Evolutionary conservation across 352 stramenopile genomes (phyloP).

Genomic region (Phytophthora ramorum): DNA sequence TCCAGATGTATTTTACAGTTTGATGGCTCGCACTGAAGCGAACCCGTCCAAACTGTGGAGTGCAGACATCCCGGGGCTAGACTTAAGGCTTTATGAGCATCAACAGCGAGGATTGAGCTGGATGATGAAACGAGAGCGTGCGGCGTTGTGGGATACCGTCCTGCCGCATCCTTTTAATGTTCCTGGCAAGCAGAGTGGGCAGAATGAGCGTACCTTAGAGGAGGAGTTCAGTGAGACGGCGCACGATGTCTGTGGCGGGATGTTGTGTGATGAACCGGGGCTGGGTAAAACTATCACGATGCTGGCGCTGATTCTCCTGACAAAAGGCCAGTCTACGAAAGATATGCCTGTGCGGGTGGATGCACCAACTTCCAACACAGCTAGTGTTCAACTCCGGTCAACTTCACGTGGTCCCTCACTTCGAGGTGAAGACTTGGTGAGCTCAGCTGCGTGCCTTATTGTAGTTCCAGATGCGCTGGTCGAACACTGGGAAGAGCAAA

Average conservation of each 20-base stretch:
- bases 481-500: conserved; percentile 78
- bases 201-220: conserved; percentile 22
- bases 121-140: conserved; percentile 69
- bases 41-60: conserved; percentile 59
- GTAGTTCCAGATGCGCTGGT: conserved; percentile 69
- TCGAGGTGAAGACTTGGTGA: conserved; percentile 30
- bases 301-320: conserved; percentile 76
- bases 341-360: conserved; percentile 13
- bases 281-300: conserved; percentile 87
- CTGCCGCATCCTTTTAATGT: conserved; percentile 53
- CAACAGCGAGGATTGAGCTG: conserved; percentile 73
- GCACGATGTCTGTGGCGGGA: conserved; percentile 65
- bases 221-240: conserved; percentile 57
- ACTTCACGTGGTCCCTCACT: conserved; percentile 8
- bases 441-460: conserved; percentile 60
- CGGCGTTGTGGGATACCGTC: conserved; percentile 21
- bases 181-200: conserved; percentile 38
- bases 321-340: conserved; percentile 52
- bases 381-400: conserved; percentile 21
- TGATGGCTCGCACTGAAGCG: conserved; percentile 50
- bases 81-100: conserved; percentile 72
- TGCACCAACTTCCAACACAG: conserved; percentile 6
- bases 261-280: conserved; percentile 82
- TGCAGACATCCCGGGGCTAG: conserved; percentile 57
- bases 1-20: conserved; percentile 62